phyloP scores from a whole-genome alignment of 176 grass and related monocot genomes.

The Sorghum bicolor region DNA sequence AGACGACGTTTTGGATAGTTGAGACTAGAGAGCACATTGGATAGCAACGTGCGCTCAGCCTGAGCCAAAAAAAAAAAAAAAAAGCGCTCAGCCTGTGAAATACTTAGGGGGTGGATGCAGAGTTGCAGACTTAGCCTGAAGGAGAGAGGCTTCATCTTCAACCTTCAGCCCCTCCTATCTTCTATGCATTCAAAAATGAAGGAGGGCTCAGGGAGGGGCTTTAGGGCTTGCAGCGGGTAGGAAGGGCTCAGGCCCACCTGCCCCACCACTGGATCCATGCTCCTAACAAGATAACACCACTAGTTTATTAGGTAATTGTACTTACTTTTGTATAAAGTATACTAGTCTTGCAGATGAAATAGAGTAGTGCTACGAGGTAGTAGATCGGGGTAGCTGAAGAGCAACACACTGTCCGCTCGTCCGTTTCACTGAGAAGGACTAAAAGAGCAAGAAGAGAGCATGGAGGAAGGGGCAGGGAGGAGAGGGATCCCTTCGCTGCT shows the following conservation, averaged over 20 bases:
- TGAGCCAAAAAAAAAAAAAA: neutral
- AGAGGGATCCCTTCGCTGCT: conserved; percentile 24
- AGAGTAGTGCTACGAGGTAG: neutral
- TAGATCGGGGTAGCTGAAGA: neutral
- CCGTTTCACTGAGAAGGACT: neutral
- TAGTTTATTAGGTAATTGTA: neutral
- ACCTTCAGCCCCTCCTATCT: neutral
- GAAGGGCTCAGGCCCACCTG: neutral
- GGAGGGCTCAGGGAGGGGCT: neutral
- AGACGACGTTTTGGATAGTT: neutral
- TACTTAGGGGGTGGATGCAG: neutral
- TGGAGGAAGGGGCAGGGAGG: neutral
- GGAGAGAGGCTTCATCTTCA: neutral
- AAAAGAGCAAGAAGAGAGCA: neutral
- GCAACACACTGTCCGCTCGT: neutral
- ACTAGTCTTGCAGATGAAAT: neutral
- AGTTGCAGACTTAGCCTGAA: neutral
- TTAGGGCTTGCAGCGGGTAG: neutral
- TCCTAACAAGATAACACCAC: neutral
- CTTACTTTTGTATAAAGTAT: neutral
- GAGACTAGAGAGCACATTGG: neutral
- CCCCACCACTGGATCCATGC: neutral
- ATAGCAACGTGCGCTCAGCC: neutral
- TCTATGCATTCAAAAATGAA: neutral
- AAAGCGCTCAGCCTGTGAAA: neutral